Conservation (phyloP, 306 rosid genomes). For the Pyrus bretschneideri region DNA sequence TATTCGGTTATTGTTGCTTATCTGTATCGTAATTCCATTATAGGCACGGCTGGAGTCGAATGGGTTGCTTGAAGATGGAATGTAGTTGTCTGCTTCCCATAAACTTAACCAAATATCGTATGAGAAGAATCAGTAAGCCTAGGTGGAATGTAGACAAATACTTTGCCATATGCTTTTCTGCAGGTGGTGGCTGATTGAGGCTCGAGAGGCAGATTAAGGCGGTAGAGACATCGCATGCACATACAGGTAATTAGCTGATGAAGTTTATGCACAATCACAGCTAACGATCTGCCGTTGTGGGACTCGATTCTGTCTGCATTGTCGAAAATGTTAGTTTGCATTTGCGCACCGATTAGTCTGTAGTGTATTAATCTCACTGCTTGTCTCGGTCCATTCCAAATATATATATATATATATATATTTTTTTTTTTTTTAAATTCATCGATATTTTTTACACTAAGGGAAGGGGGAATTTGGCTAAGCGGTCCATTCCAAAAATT, state of each 20-base stretch:
- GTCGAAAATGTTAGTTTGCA: neutral
- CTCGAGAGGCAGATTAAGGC: neutral
- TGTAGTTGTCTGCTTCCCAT: conserved; percentile 17
- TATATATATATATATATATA: too few species aligned
- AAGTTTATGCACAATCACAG: neutral
- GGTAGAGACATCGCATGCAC: neutral
- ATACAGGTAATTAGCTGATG: neutral
- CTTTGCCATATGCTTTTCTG: neutral
- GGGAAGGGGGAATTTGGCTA: too few species aligned
- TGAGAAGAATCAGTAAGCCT: neutral
- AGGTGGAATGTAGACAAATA: neutral
- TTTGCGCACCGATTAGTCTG: neutral
- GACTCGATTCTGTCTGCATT: neutral
- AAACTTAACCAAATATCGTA: conserved; percentile 1
- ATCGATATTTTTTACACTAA: too few species aligned
- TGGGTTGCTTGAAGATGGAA: conserved; percentile 31
- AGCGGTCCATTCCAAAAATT: neutral
- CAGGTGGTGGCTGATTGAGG: neutral
- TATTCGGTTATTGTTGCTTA: conserved; percentile 1
- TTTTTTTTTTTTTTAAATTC: accelerated
- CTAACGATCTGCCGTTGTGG: neutral
- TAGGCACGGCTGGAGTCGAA: conserved; percentile 33
- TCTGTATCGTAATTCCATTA: conserved; percentile 18
- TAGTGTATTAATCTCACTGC: neutral
- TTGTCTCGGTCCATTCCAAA: neutral